These are phyloP conservation scores for Polytrichum formosum DNA, from an alignment of 225 moss, liverwort and hornwort species.

Conservation along the genomic window DNA sequence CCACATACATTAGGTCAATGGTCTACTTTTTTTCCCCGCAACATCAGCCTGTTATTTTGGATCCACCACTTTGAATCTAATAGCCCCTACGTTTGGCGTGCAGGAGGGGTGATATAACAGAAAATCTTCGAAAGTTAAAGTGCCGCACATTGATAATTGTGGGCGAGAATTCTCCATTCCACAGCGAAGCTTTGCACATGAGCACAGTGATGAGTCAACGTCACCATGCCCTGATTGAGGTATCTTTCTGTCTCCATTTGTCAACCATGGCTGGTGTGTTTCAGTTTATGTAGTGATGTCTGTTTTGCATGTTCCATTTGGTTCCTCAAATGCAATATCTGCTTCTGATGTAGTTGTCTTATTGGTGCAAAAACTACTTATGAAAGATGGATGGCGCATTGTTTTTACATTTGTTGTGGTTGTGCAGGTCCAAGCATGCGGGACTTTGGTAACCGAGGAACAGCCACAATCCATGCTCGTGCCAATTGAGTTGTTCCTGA, in stretches of 20 bases:
- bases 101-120: conserved; percentile 33
- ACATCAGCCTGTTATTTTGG: too few relatives aligned
- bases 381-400: too few relatives aligned
- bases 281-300: too few relatives aligned
- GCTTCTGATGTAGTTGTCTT: neutral
- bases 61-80: too few relatives aligned
- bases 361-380: neutral
- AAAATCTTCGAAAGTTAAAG: conserved; percentile 37
- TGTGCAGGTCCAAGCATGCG: conserved; percentile 59
- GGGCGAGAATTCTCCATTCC: conserved; percentile 49
- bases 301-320: neutral
- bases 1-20: too few relatives aligned
- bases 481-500: conserved; percentile 81
- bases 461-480: conserved; percentile 76
- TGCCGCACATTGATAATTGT: conserved; percentile 49
- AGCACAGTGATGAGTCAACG: conserved; percentile 33
- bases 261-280: too few relatives aligned
- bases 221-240: conserved; percentile 46
- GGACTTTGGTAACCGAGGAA: conserved; percentile 45
- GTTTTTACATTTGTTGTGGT: too few relatives aligned
- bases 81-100: neutral
- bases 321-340: neutral
- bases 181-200: conserved; percentile 44
- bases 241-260: neutral
- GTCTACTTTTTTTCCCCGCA: too few relatives aligned